Evolutionary conservation across 1,284 basidiomycete species (phyloP), one percentile per base, ranked within the genome.

Genomic region (Sanghuangporus baumii): DNA sequence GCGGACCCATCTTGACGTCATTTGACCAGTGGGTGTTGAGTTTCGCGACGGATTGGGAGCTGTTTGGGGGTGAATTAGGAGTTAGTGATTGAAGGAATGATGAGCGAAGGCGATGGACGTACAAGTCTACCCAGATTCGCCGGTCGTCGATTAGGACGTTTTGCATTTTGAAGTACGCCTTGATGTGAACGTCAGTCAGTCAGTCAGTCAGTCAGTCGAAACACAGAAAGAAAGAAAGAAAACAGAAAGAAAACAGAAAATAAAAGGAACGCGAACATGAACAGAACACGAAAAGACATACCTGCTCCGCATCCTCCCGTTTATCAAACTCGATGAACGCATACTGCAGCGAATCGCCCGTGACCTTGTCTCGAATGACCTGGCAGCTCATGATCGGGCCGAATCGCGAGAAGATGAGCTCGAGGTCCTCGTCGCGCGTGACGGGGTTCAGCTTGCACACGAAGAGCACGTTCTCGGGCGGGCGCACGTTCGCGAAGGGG

Each of bases 151-250:
- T 92, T 7, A 99, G 79, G 0, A 99, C 96, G 71, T 98, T 98
- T 74, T 99, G 96, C 96, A 99, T 99, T 75, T 98, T 99, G 79
- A 98, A 96, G 75, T 99, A 99, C 14, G 94, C 96, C 88, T 94
- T 66, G 7, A 60, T 8, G 40, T 16, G 26, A 31, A 31, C 5
- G 26, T 31, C 26, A 31, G 23, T 26, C 23, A 26, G 23, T 26
- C 3, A 26, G 23, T 26, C 23, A 26, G 23, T 20, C 50, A 31
- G n/a, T n/a, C n/a, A 9, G 31, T 2, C 26, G 31, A 23, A 26
- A 23, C 31, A 26, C 14, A 40, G n/a, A 40, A 12, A 41, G 37
- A 18, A 12, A 41, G 37, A 18, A 31, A 20, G 26, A 11, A 58
- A 36, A 23, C 38, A 20, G 36, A 36, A 31, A 2, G 3, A 26